These are phyloP conservation scores for Colletotrichum lupini DNA, from an alignment of 2,329 filamentous ascomycete genomes.

Conservation along the genomic window DNA sequence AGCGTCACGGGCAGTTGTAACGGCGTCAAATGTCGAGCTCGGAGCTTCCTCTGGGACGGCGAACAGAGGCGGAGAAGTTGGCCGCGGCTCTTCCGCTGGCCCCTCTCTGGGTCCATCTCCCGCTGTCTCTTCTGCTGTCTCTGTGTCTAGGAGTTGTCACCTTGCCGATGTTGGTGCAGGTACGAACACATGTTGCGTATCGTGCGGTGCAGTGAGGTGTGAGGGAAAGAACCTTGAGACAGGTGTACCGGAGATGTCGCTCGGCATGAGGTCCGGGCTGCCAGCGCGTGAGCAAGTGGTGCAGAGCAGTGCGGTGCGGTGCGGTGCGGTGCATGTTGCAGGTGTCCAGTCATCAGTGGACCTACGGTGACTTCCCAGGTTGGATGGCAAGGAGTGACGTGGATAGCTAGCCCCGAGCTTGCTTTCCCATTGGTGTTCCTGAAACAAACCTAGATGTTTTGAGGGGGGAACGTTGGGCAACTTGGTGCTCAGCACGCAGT, in stretches of 20 bases:
- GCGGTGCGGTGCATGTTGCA: neutral
- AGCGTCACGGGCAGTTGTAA: conserved; percentile 2
- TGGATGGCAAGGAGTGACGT: conserved; percentile 24
- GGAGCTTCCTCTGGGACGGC: neutral
- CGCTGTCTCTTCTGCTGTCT: neutral
- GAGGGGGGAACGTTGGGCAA: conserved; percentile 5
- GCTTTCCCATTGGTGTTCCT: conserved; percentile 35
- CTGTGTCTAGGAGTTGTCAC: neutral
- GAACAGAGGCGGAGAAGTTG: neutral
- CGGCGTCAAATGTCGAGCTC: conserved; percentile 16
- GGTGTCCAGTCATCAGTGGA: neutral
- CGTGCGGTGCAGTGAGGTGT: too few species aligned
- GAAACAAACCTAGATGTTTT: conserved; percentile 34
- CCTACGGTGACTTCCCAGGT: neutral
- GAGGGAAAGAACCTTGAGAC: too few species aligned
- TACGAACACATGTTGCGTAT: neutral
- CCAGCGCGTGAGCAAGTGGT: neutral
- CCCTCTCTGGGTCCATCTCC: neutral
- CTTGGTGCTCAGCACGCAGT: too few species aligned
- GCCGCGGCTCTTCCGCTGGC: neutral
- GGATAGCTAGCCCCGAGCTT: conserved; percentile 32
- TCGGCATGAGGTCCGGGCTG: neutral
- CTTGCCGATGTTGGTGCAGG: neutral
- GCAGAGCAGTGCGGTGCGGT: neutral
- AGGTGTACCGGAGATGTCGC: neutral